A percentile compares a stretch with the other conserved stretches of the same genome.
These are phyloP conservation scores for Rhizopogon sp. DNA, from an alignment of 768 basidiomycete species.

Conservation along the genomic window DNA sequence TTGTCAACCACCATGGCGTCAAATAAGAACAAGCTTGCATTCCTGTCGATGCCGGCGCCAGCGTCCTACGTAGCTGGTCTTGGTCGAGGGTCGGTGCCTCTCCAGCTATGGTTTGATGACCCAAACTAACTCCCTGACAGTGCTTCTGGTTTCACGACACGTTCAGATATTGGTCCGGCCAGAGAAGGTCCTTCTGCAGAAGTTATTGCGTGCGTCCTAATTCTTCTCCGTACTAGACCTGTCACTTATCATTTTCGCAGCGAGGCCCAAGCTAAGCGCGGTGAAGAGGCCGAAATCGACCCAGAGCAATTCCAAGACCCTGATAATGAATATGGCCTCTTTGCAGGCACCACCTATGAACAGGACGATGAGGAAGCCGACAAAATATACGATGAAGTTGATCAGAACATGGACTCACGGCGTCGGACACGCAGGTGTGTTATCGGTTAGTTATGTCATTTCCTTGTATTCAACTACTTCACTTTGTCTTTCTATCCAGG, in stretches of 20 bases:
- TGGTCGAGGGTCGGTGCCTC: conserved; percentile 75
- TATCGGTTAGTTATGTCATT: conserved; percentile 35
- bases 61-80: conserved; percentile 98
- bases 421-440: conserved; percentile 75
- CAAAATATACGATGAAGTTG: conserved; percentile 89
- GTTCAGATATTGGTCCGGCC: conserved; percentile 98
- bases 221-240: background rate
- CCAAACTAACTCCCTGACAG: conserved; percentile 32
- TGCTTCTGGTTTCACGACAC: conserved; percentile 95
- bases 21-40: conserved; percentile 77
- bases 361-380: conserved; percentile 98
- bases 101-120: background rate
- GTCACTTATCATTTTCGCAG: conserved; percentile 32
- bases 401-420: conserved; percentile 84
- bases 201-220: conserved; percentile 66
- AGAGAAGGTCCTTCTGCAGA: conserved; percentile 93
- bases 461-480: conserved; percentile 23
- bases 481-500: conserved; percentile 31
- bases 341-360: conserved; percentile 94
- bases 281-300: conserved; percentile 85
- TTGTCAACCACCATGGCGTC: conserved; percentile 33
- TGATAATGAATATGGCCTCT: conserved; percentile 94
- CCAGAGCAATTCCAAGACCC: conserved; percentile 95
- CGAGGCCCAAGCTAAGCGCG: conserved; percentile 80
- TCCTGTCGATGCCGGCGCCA: conserved; percentile 88